A percentile compares a stretch with the other conserved stretches of the same genome.
Conservation (phyloP, 1,284 basidiomycete genomes). For the Ganoderma resinaceum region DNA sequence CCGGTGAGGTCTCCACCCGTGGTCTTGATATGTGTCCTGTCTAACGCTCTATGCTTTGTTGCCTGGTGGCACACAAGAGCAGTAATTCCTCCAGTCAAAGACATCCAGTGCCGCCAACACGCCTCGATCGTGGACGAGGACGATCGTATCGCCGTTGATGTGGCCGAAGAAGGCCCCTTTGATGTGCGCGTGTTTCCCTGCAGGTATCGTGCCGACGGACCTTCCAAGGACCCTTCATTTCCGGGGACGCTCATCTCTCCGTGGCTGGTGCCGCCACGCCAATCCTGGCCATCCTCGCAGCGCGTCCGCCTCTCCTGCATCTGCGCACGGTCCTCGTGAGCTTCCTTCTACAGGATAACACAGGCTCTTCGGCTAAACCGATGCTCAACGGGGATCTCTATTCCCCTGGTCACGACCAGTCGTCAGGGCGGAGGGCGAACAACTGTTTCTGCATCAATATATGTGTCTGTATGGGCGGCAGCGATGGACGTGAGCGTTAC, state of each 20-base stretch:
- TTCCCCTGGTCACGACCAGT: not conserved
- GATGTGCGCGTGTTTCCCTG: conserved; percentile 14
- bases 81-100: not conserved
- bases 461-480: conserved; percentile 7
- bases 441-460: conserved; percentile 2
- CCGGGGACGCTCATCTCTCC: conserved; percentile 10
- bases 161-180: conserved; percentile 8
- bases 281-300: conserved; percentile 14
- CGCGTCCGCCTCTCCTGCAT: conserved; percentile 4
- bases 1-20: not conserved
- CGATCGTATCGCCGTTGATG: conserved; percentile 1
- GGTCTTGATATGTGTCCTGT: not conserved
- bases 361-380: conserved; percentile 2
- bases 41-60: not conserved
- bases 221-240: conserved; percentile 12
- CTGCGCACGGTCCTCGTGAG: conserved; percentile 10
- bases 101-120: not conserved
- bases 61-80: not conserved
- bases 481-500: conserved; percentile 7
- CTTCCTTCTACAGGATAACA: conserved; percentile 3
- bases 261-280: conserved; percentile 6
- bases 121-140: not conserved
- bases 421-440: conserved; percentile 16
- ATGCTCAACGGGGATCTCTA: not conserved
- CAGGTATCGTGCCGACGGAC: conserved; percentile 10